Percentiles rank a stretch among this genome's conserved stretches.
phyloP scores from a whole-genome alignment of 257 asterid genomes.

The Echium plantagineum region DNA sequence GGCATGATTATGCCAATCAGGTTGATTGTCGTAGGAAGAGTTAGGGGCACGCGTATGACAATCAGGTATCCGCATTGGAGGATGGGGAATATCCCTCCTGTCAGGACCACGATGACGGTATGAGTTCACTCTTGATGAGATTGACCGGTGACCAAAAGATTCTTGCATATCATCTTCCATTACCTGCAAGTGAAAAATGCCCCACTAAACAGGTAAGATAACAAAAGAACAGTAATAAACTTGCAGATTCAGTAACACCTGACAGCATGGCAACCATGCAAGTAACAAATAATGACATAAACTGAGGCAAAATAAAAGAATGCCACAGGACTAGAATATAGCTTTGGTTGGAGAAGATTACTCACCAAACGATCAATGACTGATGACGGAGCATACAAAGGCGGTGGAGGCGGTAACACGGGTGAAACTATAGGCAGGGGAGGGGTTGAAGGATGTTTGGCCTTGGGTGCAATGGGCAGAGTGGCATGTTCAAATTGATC shows the following conservation, averaged over 20 bases:
- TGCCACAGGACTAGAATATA: slow-evolving; percentile 34
- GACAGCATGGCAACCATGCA: too few species aligned
- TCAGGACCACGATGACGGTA: slow-evolving; percentile 36
- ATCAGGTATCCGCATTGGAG: slow-evolving; percentile 31
- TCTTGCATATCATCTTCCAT: slow-evolving; percentile 25
- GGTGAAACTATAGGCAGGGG: slow-evolving; percentile 37
- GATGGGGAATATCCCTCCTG: slow-evolving; percentile 30
- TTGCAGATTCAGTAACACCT: neutral
- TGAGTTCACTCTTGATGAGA: slow-evolving; percentile 25
- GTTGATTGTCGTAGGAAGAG: slow-evolving; percentile 31
- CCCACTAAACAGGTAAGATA: too few species aligned
- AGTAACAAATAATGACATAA: neutral
- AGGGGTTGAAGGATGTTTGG: slow-evolving; percentile 35
- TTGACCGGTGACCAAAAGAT: slow-evolving; percentile 25
- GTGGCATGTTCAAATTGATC: slow-evolving; percentile 26
- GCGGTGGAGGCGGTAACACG: slow-evolving; percentile 27
- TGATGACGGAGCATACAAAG: slow-evolving; percentile 25
- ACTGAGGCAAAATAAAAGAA: neutral
- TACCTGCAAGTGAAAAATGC: slow-evolving; percentile 33
- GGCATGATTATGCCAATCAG: slow-evolving; percentile 21
- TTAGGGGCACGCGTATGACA: slow-evolving; percentile 22
- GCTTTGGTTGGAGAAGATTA: slow-evolving; percentile 27
- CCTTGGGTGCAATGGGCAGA: slow-evolving; percentile 19
- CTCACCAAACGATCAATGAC: slow-evolving; percentile 21
- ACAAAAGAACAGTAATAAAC: slow-evolving; percentile 1